Base-by-base conservation (phyloP, 2,329 filamentous ascomycete genomes). In the Pseudogymnoascus sp. region DNA sequence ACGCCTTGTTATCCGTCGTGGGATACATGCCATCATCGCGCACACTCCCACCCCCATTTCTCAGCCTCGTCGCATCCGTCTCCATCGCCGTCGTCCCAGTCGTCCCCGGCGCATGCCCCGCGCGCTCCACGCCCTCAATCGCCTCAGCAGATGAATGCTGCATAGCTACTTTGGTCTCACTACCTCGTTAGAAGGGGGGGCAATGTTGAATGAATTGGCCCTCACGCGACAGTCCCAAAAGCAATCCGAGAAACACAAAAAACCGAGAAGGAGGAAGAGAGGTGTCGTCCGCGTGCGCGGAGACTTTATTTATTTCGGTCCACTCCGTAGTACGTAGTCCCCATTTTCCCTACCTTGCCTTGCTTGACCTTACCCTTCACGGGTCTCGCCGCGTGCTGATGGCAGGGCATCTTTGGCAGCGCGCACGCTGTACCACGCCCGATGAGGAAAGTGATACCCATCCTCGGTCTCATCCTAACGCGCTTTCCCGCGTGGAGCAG, bases 401-500 rank as follows among this genome's bases (percentile, higher is more conserved):
- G 18, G 42, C 18, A 21, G 23, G 16, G 16, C 40, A 42, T 42
- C 16, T 46, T 46, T 11, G 11, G 18, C 11, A 11, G 42, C 11
- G 42, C 11, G 18, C 18, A 46, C 12, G 42, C 11, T 46, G 42
- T 46, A 46, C 42, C 18, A 23, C 18, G 10, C 42, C 18, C 42
- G 42, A 46, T 14, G 10, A 23, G 42, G 42, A 21, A 46, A 46
- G 42, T 46, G 42, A 46, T 46, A 46, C 11, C 18, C 42, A 46
- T 23, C 18, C 11, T 23, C 42, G 42, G 42, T 23, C 42, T 46
- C 42, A 46, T 46, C 42, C 42, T 46, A 46, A 46, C 42, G 42
- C 42, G 42, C 42, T 46, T 46, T 46, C 42, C 42, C 42, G 42
- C 42, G 42, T 46, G 42, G 42, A 46, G 42, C 42, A 46, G 42